Conservation (phyloP, 176 grass and related monocot species). For the Carex parvula region DNA sequence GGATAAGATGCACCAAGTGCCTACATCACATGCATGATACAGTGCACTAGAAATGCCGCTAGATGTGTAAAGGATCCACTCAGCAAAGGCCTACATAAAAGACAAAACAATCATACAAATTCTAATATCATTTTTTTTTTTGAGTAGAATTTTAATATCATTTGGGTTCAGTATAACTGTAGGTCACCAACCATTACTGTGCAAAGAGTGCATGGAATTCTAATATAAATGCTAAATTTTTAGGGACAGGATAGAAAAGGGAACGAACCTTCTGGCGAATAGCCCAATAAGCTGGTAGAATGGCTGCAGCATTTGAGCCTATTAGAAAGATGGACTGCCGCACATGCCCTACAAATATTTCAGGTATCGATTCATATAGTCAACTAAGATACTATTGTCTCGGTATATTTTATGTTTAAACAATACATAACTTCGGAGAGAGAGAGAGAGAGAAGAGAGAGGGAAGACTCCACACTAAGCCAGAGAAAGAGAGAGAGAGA, state of each 20-base stretch:
- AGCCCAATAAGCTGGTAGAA: constrained; percentile 86
- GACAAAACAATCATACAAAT: constrained; percentile 29
- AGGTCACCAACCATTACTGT: background rate
- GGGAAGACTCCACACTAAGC: too few relatives aligned
- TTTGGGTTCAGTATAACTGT: background rate
- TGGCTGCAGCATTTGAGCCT: constrained; percentile 86
- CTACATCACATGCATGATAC: constrained; percentile 95
- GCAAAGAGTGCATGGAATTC: background rate
- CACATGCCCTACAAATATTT: constrained; percentile 69
- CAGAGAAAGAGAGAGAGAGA: too few relatives aligned
- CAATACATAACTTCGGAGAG: background rate
- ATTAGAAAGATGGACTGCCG: constrained; percentile 92
- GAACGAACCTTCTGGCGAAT: constrained; percentile 71
- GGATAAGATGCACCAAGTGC: constrained; percentile 87
- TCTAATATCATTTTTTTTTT: background rate
- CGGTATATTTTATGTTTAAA: background rate
- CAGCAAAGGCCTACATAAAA: constrained; percentile 69
- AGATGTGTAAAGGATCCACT: constrained; percentile 93
- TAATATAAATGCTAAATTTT: background rate
- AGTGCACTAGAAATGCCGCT: constrained; percentile 91
- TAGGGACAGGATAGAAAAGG: constrained; percentile 3
- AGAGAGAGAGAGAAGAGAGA: background rate
- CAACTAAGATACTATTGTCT: background rate
- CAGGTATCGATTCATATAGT: background rate
- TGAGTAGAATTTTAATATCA: constrained; percentile 11